These are phyloP conservation scores for Monoraphidium neglectum DNA, from an alignment of 139 green algal genomes.

Conservation along the genomic window DNA sequence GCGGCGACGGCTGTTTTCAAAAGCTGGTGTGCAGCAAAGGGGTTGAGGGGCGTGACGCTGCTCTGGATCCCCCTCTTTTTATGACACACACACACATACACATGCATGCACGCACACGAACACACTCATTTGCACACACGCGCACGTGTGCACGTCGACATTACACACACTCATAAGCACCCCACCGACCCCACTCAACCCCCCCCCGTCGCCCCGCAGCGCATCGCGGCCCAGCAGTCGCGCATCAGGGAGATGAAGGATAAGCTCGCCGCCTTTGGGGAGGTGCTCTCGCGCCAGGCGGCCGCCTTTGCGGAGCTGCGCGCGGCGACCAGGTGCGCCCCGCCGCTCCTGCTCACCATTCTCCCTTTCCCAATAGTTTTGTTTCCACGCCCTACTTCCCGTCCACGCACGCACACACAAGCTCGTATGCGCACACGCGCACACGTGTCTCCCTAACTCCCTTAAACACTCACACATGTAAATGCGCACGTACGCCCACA, in stretches of 20 bases:
- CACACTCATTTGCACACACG: too few relatives aligned
- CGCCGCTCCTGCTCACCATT: not conserved
- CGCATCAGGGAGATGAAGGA: slow-evolving; percentile 85
- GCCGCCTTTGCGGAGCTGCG: slow-evolving; percentile 72
- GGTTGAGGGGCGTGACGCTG: too few relatives aligned
- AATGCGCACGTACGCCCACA: not conserved
- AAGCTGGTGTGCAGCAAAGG: too few relatives aligned
- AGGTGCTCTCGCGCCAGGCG: slow-evolving; percentile 64
- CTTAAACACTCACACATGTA: not conserved
- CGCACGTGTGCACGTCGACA: too few relatives aligned
- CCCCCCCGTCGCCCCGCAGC: slow-evolving; percentile 40
- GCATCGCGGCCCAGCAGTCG: slow-evolving; percentile 74
- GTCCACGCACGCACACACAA: not conserved
- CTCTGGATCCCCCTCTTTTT: too few relatives aligned
- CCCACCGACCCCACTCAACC: too few relatives aligned
- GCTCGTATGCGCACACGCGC: not conserved
- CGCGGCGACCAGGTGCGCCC: slow-evolving; percentile 44
- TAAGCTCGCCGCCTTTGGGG: slow-evolving; percentile 75
- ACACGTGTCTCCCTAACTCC: not conserved
- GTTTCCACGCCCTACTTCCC: not conserved
- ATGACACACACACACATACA: too few relatives aligned
- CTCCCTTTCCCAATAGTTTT: not conserved
- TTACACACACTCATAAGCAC: too few relatives aligned
- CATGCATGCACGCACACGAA: too few relatives aligned
- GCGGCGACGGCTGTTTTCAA: too few relatives aligned